These are phyloP conservation scores for Fusarium xylarioides DNA, from an alignment of 2,329 filamentous ascomycete species.

Conservation along the genomic window DNA sequence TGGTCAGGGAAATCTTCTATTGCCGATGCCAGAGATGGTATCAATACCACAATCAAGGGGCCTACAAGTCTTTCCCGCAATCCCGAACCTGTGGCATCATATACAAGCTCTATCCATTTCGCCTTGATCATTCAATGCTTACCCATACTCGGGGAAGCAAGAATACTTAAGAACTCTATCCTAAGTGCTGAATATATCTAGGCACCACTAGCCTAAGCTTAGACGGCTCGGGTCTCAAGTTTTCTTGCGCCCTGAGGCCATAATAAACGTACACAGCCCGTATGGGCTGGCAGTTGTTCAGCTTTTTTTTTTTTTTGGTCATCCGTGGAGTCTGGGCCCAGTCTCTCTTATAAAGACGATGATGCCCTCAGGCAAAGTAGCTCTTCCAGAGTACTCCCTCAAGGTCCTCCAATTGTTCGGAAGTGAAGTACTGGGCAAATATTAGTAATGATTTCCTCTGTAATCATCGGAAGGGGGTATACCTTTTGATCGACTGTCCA, in stretches of 20 bases:
- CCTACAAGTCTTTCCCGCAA: conserved; percentile 10
- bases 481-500: conserved; percentile 99
- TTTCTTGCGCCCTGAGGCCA: neutral
- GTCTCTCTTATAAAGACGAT: neutral
- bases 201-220: neutral
- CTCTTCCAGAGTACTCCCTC: conserved; percentile 99
- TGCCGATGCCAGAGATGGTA: neutral
- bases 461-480: conserved; percentile 46
- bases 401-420: conserved; percentile 92
- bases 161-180: neutral
- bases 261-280: conserved; percentile 25
- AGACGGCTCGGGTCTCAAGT: neutral
- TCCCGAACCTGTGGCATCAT: conserved; percentile 13
- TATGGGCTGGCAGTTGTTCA: neutral
- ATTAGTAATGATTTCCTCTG: conserved; percentile 39
- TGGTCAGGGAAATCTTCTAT: neutral
- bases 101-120: conserved; percentile 37
- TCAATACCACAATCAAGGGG: neutral
- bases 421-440: conserved; percentile 75
- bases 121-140: conserved; percentile 8
- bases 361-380: conserved; percentile 81
- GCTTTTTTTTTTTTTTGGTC: neutral
- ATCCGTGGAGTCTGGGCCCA: conserved; percentile 1
- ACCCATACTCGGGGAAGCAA: neutral
- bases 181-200: neutral